Conservation (phyloP, 495 filamentous ascomycete genomes). For the Penicillium bialowiezense region DNA sequence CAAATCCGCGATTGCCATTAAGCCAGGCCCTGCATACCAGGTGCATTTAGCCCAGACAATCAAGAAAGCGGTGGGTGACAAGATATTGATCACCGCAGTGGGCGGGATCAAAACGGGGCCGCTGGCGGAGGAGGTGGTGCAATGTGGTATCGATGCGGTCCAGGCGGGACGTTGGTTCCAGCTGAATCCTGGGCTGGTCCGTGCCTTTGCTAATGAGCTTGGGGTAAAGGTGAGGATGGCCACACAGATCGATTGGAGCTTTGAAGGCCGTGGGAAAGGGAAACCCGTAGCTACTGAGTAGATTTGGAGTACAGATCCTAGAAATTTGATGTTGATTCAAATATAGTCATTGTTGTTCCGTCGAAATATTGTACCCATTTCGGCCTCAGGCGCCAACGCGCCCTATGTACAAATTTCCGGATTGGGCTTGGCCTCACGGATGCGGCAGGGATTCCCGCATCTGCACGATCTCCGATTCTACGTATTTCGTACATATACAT, state of each 20-base stretch:
- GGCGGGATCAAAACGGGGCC: conserved; percentile 48
- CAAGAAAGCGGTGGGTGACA: conserved; percentile 45
- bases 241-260: conserved; percentile 59
- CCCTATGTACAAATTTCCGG: conserved; percentile 2
- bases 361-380: too few species aligned
- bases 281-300: too few species aligned
- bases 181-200: conserved; percentile 63
- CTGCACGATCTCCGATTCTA: too few species aligned
- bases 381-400: not conserved
- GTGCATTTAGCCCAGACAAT: conserved; percentile 44
- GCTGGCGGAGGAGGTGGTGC: conserved; percentile 42
- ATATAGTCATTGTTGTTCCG: too few species aligned
- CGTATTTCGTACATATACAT: too few species aligned
- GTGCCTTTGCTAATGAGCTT: conserved; percentile 62
- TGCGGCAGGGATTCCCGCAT: conserved; percentile 2
- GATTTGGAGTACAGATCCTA: too few species aligned
- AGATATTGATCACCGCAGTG: conserved; percentile 45
- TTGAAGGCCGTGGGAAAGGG: conserved; percentile 8
- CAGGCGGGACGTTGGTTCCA: conserved; percentile 54
- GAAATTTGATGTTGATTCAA: too few species aligned
- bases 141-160: conserved; percentile 46
- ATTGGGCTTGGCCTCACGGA: conserved; percentile 6
- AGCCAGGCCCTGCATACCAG: conserved; percentile 42
- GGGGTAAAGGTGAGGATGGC: conserved; percentile 54
- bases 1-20: conserved; percentile 52